Evolutionary conservation across 2,329 filamentous ascomycete genomes (phyloP).

Genomic region (Paramyrothecium roridum): DNA sequence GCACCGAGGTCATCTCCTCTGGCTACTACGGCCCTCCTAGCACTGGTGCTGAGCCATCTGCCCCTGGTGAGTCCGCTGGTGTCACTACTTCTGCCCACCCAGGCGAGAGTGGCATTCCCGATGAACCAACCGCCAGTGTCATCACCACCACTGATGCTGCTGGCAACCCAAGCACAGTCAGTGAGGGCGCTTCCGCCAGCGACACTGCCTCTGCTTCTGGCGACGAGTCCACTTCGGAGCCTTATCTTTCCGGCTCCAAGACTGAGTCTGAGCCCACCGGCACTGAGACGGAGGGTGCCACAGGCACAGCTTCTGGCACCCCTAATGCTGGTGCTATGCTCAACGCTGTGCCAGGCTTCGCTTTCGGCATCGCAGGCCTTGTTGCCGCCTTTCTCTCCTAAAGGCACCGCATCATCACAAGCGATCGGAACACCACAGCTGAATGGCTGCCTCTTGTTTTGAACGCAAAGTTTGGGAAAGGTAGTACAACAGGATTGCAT

Average conservation of each 20-base stretch:
- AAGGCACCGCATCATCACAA: background rate
- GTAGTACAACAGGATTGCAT: background rate
- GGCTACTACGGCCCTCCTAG: slow-evolving; percentile 10
- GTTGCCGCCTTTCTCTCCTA: slow-evolving; percentile 21
- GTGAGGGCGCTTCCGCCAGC: slow-evolving; percentile 10
- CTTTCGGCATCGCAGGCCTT: slow-evolving; percentile 21
- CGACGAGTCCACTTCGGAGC: slow-evolving; percentile 4
- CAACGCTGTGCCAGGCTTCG: slow-evolving; percentile 13
- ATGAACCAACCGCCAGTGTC: slow-evolving; percentile 8
- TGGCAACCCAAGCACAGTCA: slow-evolving; percentile 12
- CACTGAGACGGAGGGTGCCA: slow-evolving; percentile 9
- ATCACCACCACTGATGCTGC: slow-evolving; percentile 14
- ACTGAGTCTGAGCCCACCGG: slow-evolving; percentile 13
- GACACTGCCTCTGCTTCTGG: slow-evolving; percentile 9
- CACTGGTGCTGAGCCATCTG: slow-evolving; percentile 1
- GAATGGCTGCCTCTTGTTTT: too few species aligned
- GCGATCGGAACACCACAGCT: background rate
- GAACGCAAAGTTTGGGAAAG: background rate
- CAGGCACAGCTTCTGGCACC: slow-evolving; percentile 18
- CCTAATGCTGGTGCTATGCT: slow-evolving; percentile 20
- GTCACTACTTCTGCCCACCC: slow-evolving; percentile 3
- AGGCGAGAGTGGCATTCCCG: slow-evolving; percentile 5
- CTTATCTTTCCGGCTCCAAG: slow-evolving; percentile 8
- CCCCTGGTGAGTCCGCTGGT: slow-evolving; percentile 6
- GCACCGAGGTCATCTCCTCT: slow-evolving; percentile 7